These are phyloP conservation scores for Phytopythium sindhum DNA, from an alignment of 352 stramenopile species.

Conservation along the genomic window DNA sequence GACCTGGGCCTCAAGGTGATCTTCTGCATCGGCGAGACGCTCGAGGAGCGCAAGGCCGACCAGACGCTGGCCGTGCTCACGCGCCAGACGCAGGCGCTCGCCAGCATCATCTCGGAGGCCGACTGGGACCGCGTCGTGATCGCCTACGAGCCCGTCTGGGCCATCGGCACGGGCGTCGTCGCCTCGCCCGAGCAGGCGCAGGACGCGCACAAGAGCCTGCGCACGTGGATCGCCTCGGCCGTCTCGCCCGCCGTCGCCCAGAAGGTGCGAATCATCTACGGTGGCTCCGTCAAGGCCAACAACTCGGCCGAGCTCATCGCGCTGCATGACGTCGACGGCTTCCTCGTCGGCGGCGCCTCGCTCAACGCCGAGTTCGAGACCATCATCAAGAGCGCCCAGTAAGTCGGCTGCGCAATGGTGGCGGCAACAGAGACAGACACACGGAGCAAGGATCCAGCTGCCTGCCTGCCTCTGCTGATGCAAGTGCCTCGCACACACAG, in stretches of 20 bases:
- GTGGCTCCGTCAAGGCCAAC: slow-evolving; percentile 81
- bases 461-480: too few species aligned
- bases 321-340: slow-evolving; percentile 80
- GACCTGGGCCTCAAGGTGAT: slow-evolving; percentile 88
- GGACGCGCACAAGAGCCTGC: slow-evolving; percentile 77
- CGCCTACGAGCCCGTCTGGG: slow-evolving; percentile 95
- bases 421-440: background rate
- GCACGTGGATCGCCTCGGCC: slow-evolving; percentile 53
- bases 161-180: slow-evolving; percentile 93
- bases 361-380: slow-evolving; percentile 90
- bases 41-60: slow-evolving; percentile 78
- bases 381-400: slow-evolving; percentile 49
- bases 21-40: slow-evolving; percentile 94
- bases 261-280: slow-evolving; percentile 81
- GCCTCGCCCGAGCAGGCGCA: slow-evolving; percentile 93
- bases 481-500: background rate
- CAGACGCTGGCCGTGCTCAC: slow-evolving; percentile 89
- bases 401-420: slow-evolving; percentile 8
- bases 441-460: too few species aligned
- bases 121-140: slow-evolving; percentile 83
- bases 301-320: slow-evolving; percentile 85
- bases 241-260: slow-evolving; percentile 55
- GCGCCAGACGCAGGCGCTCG: slow-evolving; percentile 90
- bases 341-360: slow-evolving; percentile 88
- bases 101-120: slow-evolving; percentile 77